Evolutionary conservation across 2,329 filamentous ascomycete species (phyloP).

Genomic region (Sclerotinia sclerotiorum): DNA sequence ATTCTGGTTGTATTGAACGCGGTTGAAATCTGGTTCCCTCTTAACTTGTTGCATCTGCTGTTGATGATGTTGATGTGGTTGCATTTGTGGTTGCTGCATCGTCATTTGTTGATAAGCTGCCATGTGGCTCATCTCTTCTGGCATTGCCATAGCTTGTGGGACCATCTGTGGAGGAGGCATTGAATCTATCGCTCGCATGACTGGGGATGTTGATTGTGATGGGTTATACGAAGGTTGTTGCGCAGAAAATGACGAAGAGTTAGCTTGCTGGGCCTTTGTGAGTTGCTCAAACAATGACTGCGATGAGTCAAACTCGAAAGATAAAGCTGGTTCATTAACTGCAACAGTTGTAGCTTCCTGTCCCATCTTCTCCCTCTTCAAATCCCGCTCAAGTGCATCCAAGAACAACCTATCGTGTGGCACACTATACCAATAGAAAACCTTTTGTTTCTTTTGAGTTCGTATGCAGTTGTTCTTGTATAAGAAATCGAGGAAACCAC

Average conservation of each 20-base stretch:
- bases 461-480: slow-evolving; percentile 99
- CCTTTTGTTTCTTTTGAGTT: slow-evolving; percentile 99
- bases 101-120: slow-evolving; percentile 67
- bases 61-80: slow-evolving; percentile 52
- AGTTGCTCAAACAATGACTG: slow-evolving; percentile 99
- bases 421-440: slow-evolving; percentile 99
- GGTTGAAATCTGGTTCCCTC: slow-evolving; percentile 80
- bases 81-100: slow-evolving; percentile 61
- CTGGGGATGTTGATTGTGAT: slow-evolving; percentile 78
- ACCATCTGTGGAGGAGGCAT: slow-evolving; percentile 93
- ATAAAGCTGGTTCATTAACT: slow-evolving; percentile 93
- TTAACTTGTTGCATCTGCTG: slow-evolving; percentile 77
- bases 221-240: slow-evolving; percentile 56
- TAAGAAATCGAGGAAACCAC: slow-evolving; percentile 94
- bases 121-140: slow-evolving; percentile 63
- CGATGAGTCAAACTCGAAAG: slow-evolving; percentile 98
- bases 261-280: slow-evolving; percentile 98
- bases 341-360: slow-evolving; percentile 97
- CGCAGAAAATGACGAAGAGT: slow-evolving; percentile 92
- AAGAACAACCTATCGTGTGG: slow-evolving; percentile 97
- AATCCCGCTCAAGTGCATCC: slow-evolving; percentile 91
- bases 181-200: slow-evolving; percentile 85
- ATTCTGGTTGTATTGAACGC: slow-evolving; percentile 88
- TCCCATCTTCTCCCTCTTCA: slow-evolving; percentile 99
- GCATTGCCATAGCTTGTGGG: slow-evolving; percentile 55